These are phyloP conservation scores for Galerina marginata DNA, from an alignment of 768 basidiomycete genomes.

Conservation along the genomic window DNA sequence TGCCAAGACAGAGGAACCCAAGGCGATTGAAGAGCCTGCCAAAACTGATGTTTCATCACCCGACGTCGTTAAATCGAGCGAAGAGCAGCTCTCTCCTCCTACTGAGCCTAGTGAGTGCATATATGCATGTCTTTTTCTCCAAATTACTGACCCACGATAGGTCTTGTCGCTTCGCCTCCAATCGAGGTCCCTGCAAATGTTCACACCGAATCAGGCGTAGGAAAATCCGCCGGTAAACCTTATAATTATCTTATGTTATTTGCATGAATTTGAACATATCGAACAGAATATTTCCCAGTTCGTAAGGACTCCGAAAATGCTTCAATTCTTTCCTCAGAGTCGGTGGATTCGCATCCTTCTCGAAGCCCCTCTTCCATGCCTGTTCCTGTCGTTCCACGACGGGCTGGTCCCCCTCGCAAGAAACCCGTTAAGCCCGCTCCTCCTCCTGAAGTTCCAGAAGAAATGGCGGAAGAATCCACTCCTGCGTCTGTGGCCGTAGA, in stretches of 20 bases:
- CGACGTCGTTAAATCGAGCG: constrained; percentile 9
- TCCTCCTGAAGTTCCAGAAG: constrained; percentile 29
- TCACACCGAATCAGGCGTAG: not conserved
- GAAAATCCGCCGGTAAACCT: constrained; percentile 17
- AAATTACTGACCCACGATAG: not conserved
- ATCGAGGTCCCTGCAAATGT: not conserved
- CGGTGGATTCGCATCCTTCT: constrained; percentile 33
- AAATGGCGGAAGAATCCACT: constrained; percentile 11
- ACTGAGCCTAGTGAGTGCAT: constrained; percentile 8
- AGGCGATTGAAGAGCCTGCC: constrained; percentile 16
- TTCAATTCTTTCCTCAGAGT: constrained; percentile 31
- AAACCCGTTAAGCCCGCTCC: constrained; percentile 56
- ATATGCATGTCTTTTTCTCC: not conserved
- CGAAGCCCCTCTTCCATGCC: constrained; percentile 68
- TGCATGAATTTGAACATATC: not conserved
- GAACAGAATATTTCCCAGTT: constrained; percentile 19
- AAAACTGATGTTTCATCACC: constrained; percentile 8
- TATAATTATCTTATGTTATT: not conserved
- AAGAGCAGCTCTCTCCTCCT: constrained; percentile 6
- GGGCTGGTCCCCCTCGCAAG: constrained; percentile 76
- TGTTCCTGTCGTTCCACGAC: constrained; percentile 72
- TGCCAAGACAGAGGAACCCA: constrained; percentile 23
- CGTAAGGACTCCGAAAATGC: constrained; percentile 33
- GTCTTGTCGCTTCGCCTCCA: constrained; percentile 13
- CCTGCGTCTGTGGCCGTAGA: not conserved